Evolutionary conservation across 2,329 filamentous ascomycete genomes (phyloP).

Genomic region (Ceratocystiopsis sp.): DNA sequence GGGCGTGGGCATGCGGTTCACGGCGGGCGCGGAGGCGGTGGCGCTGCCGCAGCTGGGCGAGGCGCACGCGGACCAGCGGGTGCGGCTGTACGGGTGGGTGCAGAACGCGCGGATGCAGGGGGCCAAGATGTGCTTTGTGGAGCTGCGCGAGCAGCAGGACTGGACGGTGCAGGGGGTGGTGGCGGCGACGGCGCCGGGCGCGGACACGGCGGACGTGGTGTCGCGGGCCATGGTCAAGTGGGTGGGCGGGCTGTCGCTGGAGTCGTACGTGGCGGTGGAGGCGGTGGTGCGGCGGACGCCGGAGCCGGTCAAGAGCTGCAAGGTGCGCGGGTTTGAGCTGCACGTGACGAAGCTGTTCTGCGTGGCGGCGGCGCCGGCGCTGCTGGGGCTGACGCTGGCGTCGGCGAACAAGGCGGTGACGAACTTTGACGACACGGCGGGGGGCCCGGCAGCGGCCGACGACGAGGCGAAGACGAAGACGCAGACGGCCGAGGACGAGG

Average conservation of each 20-base stretch:
- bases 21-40: constrained; percentile 32
- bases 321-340: constrained; percentile 64
- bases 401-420: constrained; percentile 36
- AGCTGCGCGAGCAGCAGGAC: constrained; percentile 58
- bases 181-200: constrained; percentile 26
- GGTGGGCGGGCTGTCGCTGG: constrained; percentile 54
- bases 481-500: constrained; percentile 9
- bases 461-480: constrained; percentile 24
- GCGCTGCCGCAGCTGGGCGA: constrained; percentile 48
- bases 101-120: constrained; percentile 80
- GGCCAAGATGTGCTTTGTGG: constrained; percentile 81
- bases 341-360: constrained; percentile 77
- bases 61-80: constrained; percentile 47
- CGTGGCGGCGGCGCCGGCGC: constrained; percentile 44
- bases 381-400: constrained; percentile 40
- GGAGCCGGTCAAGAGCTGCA: constrained; percentile 77
- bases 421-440: constrained; percentile 40
- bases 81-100: constrained; percentile 65
- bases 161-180: constrained; percentile 74
- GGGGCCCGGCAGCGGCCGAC: constrained; percentile 9
- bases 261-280: constrained; percentile 71
- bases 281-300: constrained; percentile 65
- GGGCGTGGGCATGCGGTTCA: constrained; percentile 32
- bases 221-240: constrained; percentile 92
- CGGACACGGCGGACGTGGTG: constrained; percentile 39